A percentile compares a stretch with the other conserved stretches of the same genome.
Conservation (phyloP, 2,329 filamentous ascomycete genomes). For the Chaetomiaceae sp. region DNA sequence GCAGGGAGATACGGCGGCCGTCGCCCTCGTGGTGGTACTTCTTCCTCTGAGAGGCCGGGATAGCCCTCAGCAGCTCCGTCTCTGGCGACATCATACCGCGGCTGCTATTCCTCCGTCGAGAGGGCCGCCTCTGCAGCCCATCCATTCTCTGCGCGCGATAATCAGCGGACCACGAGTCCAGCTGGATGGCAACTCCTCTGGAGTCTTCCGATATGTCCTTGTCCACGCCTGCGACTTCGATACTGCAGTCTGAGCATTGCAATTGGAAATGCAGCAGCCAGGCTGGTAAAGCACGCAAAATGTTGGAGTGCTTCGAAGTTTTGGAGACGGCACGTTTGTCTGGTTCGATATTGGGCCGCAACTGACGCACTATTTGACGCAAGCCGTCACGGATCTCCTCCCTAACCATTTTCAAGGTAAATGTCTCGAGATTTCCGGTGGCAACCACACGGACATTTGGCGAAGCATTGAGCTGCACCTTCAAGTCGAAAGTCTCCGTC, state of each 20-base stretch:
- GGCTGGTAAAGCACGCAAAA: constrained; percentile 71
- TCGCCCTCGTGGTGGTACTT: constrained; percentile 60
- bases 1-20: constrained; percentile 74
- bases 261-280: constrained; percentile 85
- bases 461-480: constrained; percentile 75
- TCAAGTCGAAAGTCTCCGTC: constrained; percentile 84
- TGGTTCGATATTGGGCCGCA: constrained; percentile 65
- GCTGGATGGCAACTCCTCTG: constrained; percentile 76
- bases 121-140: constrained; percentile 51
- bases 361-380: constrained; percentile 82
- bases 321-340: constrained; percentile 52
- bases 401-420: constrained; percentile 82
- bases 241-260: constrained; percentile 81
- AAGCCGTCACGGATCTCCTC: constrained; percentile 91
- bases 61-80: constrained; percentile 53
- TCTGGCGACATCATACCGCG: constrained; percentile 65
- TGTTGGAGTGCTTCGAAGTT: constrained; percentile 54
- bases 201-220: constrained; percentile 75
- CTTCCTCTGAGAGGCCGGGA: constrained; percentile 50
- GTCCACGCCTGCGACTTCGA: constrained; percentile 88
- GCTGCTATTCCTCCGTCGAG: constrained; percentile 69
- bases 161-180: constrained; percentile 83
- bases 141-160: constrained; percentile 81
- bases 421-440: constrained; percentile 76
- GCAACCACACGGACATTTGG: constrained; percentile 81